phyloP scores from a whole-genome alignment of 176 grass and related monocot genomes.

The Sorghum bicolor region Sorghum_bicolor_NCBIv3 NC_012872.2:62580501-62581000 shows the following conservation, averaged over 20 bases:
- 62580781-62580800: background rate
- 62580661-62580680: background rate
- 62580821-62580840: background rate
- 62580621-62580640: background rate
- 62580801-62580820: background rate
- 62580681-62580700: background rate
- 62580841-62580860: background rate
- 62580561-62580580: background rate
- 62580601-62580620: slow-evolving; percentile 12
- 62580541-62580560: background rate
- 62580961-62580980: background rate
- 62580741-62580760: background rate
- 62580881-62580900: background rate
- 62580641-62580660: background rate
- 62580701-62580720: background rate
- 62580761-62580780: background rate
- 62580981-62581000: background rate
- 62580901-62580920: background rate
- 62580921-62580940: background rate
- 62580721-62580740: background rate
- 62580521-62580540: background rate
- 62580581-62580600: slow-evolving; percentile 8
- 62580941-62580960: background rate
- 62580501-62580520: slow-evolving; percentile 4
- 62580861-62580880: background rate